phyloP scores from a whole-genome alignment of 495 filamentous ascomycete genomes.

The Lepraria neglecta region DNA sequence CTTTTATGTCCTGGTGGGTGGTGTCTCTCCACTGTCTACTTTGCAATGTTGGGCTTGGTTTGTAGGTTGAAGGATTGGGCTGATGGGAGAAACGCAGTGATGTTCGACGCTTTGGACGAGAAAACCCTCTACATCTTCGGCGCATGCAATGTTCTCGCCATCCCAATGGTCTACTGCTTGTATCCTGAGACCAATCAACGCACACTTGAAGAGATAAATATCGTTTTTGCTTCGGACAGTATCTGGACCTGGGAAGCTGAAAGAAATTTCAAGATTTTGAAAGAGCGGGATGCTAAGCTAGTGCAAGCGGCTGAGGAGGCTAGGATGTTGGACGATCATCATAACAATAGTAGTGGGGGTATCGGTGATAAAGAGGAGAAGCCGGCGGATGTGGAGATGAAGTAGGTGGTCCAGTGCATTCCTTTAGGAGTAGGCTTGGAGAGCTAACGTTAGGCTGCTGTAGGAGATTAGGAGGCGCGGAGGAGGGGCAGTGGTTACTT shows the following conservation, averaged over 20 bases:
- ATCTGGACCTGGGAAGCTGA: conserved; percentile 62
- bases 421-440: no score
- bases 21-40: background rate
- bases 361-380: background rate
- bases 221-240: conserved; percentile 53
- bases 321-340: conserved; percentile 42
- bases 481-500: conserved; percentile 6
- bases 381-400: background rate
- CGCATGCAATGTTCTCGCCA: conserved; percentile 51
- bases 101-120: conserved; percentile 54
- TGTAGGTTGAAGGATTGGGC: background rate
- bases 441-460: no score
- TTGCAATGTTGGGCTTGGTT: no score
- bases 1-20: background rate
- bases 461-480: conserved; percentile 7
- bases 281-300: conserved; percentile 45
- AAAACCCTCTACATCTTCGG: conserved; percentile 63
- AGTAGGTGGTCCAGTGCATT: background rate
- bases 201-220: conserved; percentile 62
- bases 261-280: conserved; percentile 44
- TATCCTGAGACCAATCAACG: conserved; percentile 63
- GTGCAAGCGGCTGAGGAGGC: conserved; percentile 38
- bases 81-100: conserved; percentile 46
- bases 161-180: conserved; percentile 58
- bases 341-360: conserved; percentile 24